Evolutionary conservation across 495 filamentous ascomycete species (phyloP).

Genomic region (Friedmanniomyces simplex): DNA sequence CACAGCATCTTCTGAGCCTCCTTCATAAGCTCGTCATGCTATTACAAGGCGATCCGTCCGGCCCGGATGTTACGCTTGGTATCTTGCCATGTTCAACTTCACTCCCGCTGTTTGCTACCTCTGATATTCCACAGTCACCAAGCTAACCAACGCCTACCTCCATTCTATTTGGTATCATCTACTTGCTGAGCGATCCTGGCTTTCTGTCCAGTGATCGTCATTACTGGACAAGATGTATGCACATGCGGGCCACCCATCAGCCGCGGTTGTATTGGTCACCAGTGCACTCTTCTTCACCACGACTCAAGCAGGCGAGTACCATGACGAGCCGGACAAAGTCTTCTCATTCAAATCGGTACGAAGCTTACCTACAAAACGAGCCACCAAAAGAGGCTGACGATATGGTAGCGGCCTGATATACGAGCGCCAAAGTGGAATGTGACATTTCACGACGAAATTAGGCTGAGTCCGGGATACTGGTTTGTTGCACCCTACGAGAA

Average conservation of each 20-base stretch:
- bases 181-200: no score
- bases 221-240: neutral
- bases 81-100: no score
- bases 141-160: no score
- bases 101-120: no score
- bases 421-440: neutral
- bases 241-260: neutral
- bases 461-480: constrained; percentile 5
- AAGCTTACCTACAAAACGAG: neutral
- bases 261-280: neutral
- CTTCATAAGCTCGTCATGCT: no score
- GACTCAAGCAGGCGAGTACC: neutral
- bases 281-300: neutral
- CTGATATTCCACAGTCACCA: no score
- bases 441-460: neutral
- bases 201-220: no score
- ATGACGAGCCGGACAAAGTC: neutral
- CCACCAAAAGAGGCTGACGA: neutral
- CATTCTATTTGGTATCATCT: no score
- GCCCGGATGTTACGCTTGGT: no score
- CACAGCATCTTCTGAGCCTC: no score
- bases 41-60: no score
- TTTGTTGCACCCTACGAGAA: constrained; percentile 9
- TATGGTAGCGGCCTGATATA: constrained; percentile 4
- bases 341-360: neutral